phyloP scores from a whole-genome alignment of 345 rosid species.

The Populus euphratica region DNA sequence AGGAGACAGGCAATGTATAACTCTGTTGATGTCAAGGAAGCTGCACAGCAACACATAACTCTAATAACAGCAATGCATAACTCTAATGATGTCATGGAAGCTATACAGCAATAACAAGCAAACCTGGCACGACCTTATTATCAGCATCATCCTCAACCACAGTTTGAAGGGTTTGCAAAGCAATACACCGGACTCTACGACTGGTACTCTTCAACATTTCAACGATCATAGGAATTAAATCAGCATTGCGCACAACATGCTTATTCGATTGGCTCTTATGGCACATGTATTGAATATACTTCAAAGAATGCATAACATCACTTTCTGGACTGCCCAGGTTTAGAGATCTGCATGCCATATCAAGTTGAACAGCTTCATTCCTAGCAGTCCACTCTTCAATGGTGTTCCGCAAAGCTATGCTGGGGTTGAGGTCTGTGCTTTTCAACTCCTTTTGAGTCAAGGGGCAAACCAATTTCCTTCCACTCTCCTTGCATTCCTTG shows the following conservation, averaged over 20 bases:
- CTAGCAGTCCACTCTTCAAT: slow-evolving; percentile 97
- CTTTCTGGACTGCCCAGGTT: slow-evolving; percentile 56
- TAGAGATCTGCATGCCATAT: slow-evolving; percentile 67
- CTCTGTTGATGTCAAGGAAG: background rate
- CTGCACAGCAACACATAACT: slow-evolving; percentile 4
- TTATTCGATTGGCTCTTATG: slow-evolving; percentile 50
- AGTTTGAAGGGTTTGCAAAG: slow-evolving; percentile 72
- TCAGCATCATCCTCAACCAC: slow-evolving; percentile 76
- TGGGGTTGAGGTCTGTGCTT: slow-evolving; percentile 63
- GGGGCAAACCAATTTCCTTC: slow-evolving; percentile 66
- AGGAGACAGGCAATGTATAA: slow-evolving; percentile 11
- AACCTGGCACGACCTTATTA: slow-evolving; percentile 60
- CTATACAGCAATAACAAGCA: slow-evolving; percentile 9
- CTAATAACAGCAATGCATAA: slow-evolving; percentile 3
- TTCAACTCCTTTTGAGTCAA: slow-evolving; percentile 61
- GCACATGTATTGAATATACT: slow-evolving; percentile 52
- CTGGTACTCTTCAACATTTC: slow-evolving; percentile 76
- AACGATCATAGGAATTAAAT: slow-evolving; percentile 65
- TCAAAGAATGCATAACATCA: slow-evolving; percentile 58
- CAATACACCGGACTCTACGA: slow-evolving; percentile 64
- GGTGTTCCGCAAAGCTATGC: slow-evolving; percentile 73
- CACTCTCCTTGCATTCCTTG: slow-evolving; percentile 61
- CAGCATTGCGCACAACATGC: slow-evolving; percentile 59
- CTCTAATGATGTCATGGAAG: background rate
- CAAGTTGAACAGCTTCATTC: slow-evolving; percentile 81